These are phyloP conservation scores for Penicillium chermesinum DNA, from an alignment of 495 filamentous ascomycete genomes.

Conservation along the genomic window DNA sequence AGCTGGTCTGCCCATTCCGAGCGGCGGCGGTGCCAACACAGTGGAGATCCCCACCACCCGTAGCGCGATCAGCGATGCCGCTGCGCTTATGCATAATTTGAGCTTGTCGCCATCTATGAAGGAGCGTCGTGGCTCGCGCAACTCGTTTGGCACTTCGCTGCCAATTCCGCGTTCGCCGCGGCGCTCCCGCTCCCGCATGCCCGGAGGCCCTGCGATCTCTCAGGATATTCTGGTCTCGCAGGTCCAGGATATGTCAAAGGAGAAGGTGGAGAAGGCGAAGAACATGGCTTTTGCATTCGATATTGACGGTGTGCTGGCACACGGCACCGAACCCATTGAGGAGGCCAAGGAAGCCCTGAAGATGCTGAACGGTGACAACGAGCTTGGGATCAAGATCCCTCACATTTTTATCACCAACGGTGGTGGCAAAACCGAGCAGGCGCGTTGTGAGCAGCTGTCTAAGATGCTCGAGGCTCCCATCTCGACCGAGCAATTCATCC, in stretches of 20 bases:
- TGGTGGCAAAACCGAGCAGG: constrained; percentile 82
- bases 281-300: constrained; percentile 87
- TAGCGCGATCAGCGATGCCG: constrained; percentile 63
- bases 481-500: constrained; percentile 85
- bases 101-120: constrained; percentile 61
- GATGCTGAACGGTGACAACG: constrained; percentile 79
- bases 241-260: constrained; percentile 64
- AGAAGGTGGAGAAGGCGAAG: constrained; percentile 60
- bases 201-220: constrained; percentile 44
- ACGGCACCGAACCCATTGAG: constrained; percentile 73
- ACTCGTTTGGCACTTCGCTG: constrained; percentile 73
- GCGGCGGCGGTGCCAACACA: constrained; percentile 42
- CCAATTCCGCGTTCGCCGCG: constrained; percentile 72
- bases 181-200: constrained; percentile 53
- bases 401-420: constrained; percentile 95
- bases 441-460: constrained; percentile 73
- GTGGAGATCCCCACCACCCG: constrained; percentile 69
- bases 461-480: constrained; percentile 67
- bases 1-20: constrained; percentile 44
- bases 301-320: constrained; percentile 84
- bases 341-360: constrained; percentile 82
- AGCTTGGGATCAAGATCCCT: constrained; percentile 78
- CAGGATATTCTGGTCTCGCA: constrained; percentile 68
- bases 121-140: constrained; percentile 64
- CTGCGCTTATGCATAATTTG: constrained; percentile 69